Evolutionary conservation across 495 filamentous ascomycete species (phyloP), one percentile per base, ranked within the genome.

Genomic region (Xylona heveae): DNA sequence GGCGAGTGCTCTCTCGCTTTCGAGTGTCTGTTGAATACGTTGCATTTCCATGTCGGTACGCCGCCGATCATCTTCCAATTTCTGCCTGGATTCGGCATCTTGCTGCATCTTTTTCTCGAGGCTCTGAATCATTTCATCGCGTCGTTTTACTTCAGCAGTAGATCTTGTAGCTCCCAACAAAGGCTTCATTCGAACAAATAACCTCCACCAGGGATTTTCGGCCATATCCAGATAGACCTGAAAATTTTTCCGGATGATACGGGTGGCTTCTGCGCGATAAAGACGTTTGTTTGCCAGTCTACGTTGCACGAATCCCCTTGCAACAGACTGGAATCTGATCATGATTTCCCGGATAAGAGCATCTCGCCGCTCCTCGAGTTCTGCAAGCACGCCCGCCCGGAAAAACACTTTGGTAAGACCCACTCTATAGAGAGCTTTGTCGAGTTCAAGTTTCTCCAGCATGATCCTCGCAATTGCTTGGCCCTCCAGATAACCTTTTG

Each of bases 351-450:
- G 70, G 39, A 99, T 93, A 22, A 99, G 59, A 9, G 79, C 61
- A 47, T 95, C 90, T 29, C 90, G 72, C 42, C 82, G 75, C 52
- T 95, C 90, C 64, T 99, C 90, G 19, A 99, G 61, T 42, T 95
- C 90, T 16, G 90, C 90, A 15, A 99, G 65, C 4, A 99, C 88
- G 33, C 90, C 90, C 29, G 90, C 84, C 34, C 88, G 62, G 61
- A 99, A 99, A 57, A 99, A 99, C 5, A 99, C 85, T 44, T 99
- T 99, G 15, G 90, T 94, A 21, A 92, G 54, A 29, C 90, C 90
- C 37, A 99, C 81, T 16, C 90, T 78, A 52, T 88, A 99, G 27
- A 90, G 67, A 2, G 79, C 59, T 36, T 57, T 66, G 46, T 99
- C 88, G 43, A 95, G 61, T 12, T 68, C 70, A 3, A 99, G 66